These are phyloP conservation scores for Candida andamanensis DNA, from an alignment of 805 yeast species.

Conservation along the genomic window DNA sequence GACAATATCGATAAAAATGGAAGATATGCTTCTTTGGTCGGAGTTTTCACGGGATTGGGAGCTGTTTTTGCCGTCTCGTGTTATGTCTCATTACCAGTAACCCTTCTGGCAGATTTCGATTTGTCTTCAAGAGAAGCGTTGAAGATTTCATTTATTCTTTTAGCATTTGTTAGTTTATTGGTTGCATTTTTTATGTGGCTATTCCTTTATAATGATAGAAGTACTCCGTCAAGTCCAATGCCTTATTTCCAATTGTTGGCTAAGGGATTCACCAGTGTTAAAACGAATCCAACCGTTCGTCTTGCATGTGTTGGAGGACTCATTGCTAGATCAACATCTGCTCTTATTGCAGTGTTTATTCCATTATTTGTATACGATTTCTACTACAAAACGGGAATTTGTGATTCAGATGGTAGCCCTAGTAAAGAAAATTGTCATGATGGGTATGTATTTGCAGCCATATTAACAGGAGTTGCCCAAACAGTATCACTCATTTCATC, in stretches of 20 bases:
- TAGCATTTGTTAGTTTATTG: slow-evolving; percentile 39
- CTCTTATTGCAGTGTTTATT: slow-evolving; percentile 52
- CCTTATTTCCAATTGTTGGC: slow-evolving; percentile 20
- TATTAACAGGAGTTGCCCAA: slow-evolving; percentile 64
- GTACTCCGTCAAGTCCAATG: slow-evolving; percentile 1
- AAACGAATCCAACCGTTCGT: slow-evolving; percentile 41
- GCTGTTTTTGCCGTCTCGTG: slow-evolving; percentile 58
- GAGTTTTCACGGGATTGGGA: slow-evolving; percentile 60
- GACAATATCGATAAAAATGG: slow-evolving; percentile 30
- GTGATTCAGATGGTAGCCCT: slow-evolving; percentile 28
- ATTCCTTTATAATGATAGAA: slow-evolving; percentile 40
- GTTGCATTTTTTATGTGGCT: slow-evolving; percentile 35
- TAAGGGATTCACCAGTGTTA: slow-evolving; percentile 46
- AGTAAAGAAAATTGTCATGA: slow-evolving; percentile 44
- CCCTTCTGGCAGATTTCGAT: slow-evolving; percentile 34
- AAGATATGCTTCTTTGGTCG: slow-evolving; percentile 54
- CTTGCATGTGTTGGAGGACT: slow-evolving; percentile 59
- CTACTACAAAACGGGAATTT: slow-evolving; percentile 47
- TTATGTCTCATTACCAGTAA: slow-evolving; percentile 54
- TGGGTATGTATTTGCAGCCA: slow-evolving; percentile 62
- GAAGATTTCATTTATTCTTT: slow-evolving; percentile 43
- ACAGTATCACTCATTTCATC: slow-evolving; percentile 53
- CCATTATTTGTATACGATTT: slow-evolving; percentile 59
- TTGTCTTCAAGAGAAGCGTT: slow-evolving; percentile 36
- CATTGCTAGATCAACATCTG: slow-evolving; percentile 60